phyloP scores from a whole-genome alignment of 176 grass and related monocot species.

The Carex kokanica region DNA sequence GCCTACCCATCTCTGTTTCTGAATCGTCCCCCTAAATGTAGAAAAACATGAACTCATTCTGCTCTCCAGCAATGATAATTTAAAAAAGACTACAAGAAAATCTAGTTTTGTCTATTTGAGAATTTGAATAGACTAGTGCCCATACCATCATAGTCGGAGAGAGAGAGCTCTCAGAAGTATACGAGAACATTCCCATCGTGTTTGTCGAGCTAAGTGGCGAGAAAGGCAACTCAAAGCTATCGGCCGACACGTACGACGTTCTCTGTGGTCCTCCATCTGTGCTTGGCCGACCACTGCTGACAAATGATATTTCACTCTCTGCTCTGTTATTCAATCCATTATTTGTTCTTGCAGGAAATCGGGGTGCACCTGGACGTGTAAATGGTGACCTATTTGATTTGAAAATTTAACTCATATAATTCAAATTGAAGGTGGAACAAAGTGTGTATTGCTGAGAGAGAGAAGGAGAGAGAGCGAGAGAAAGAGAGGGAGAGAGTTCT shows the following conservation, averaged over 20 bases:
- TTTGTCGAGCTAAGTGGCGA: constrained; percentile 26
- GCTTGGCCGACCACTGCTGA: constrained; percentile 24
- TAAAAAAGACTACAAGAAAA: neutral
- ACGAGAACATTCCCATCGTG: constrained; percentile 10
- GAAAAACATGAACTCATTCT: constrained; percentile 6
- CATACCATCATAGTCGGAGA: neutral
- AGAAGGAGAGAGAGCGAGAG: neutral
- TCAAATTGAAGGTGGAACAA: neutral
- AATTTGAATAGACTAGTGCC: constrained; percentile 4
- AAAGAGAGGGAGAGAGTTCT: neutral
- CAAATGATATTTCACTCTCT: constrained; percentile 43
- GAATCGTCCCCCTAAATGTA: constrained; percentile 29
- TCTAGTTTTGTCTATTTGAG: neutral
- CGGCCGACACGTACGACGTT: neutral
- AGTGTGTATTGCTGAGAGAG: neutral
- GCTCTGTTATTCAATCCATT: neutral
- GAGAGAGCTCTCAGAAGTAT: neutral
- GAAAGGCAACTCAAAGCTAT: constrained; percentile 35
- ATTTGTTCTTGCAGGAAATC: neutral
- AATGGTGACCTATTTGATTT: constrained; percentile 37
- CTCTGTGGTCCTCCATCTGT: constrained; percentile 14
- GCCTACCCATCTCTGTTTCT: constrained; percentile 40
- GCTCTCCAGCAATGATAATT: neutral
- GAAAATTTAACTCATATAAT: neutral
- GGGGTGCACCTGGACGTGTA: constrained; percentile 12